Evolutionary conservation across 176 grass and related monocot species (phyloP), one percentile per base, ranked within the genome.

Genomic region (Canna indica): DNA sequence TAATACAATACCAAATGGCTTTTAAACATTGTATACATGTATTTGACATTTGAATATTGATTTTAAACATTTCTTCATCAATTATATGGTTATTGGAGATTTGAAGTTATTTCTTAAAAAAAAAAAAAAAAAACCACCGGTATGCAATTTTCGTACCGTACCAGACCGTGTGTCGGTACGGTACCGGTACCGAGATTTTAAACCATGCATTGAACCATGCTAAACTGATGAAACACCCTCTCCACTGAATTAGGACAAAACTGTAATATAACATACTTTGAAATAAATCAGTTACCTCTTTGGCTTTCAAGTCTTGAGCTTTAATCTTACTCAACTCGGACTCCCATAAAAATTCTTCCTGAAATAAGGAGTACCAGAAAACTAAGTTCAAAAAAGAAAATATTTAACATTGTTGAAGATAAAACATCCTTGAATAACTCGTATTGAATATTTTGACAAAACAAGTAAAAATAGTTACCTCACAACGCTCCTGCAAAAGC

Each of bases 321-420:
- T 94, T 99, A 22, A 71, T 75, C 74, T 87, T 93, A 84, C 78
- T 99, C 70, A 82, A 80, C 42, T 93, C 94, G 67, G 85, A 82
- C 78, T 99, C 95, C 82, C 90, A 99, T 54, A 99, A 69, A 82
- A 99, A 99, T 48, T 99, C 95, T 85, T 99, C 95, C 95, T 99
- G 78, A 47, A 77, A 87, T 48, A 54, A 46, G 36, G 4, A 46
- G 20, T 27, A 68, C 20, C 20, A 31, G 14, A 20, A 14, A 18
- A 62, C 33, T 31, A 18, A 29, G 30, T 33, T 62, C 1, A 66
- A 63, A 64, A 16, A 60, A 77, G 46, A 17, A 58, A 28, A 86
- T 70, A 62, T 78, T 13, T 59, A 77, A 26, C 36, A 46, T 36
- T 17, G 57, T 25, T 17, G 1, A 39, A 64, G 35, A 18, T 12